Percentiles rank a stretch among this genome's conserved stretches.
Conservation (phyloP, 2,329 filamentous ascomycete species). For the Talaromyces piceae region DNA sequence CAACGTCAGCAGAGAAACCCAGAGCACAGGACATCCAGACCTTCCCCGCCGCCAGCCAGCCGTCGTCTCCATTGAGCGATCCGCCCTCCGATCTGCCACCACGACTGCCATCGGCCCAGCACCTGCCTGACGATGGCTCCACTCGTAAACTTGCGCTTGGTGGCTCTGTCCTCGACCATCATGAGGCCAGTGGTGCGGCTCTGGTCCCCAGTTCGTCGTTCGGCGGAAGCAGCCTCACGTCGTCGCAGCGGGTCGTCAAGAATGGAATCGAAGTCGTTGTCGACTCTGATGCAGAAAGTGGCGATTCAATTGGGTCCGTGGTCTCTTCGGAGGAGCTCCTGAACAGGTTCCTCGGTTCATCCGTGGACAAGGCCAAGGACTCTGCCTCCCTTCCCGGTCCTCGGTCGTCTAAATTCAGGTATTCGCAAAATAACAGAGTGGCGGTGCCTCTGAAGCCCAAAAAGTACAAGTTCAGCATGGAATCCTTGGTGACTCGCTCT, state of each 20-base stretch:
- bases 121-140: conserved; percentile 14
- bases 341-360: conserved; percentile 17
- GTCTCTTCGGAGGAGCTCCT: conserved; percentile 50
- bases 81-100: conserved; percentile 17
- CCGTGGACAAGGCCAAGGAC: conserved; percentile 12
- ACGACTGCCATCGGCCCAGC: conserved; percentile 13
- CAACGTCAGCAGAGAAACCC: too few relatives aligned
- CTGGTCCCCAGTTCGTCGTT: conserved; percentile 13
- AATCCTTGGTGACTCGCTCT: conserved; percentile 54
- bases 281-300: conserved; percentile 65
- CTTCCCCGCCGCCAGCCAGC: conserved; percentile 14
- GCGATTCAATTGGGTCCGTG: conserved; percentile 49
- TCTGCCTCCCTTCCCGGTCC: conserved; percentile 5
- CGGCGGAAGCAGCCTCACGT: conserved; percentile 18
- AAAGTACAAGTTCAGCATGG: conserved; percentile 57
- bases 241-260: conserved; percentile 49
- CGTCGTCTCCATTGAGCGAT: conserved; percentile 20
- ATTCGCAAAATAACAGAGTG: conserved; percentile 11
- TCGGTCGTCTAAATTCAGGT: conserved; percentile 10
- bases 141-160: conserved; percentile 15
- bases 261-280: conserved; percentile 49
- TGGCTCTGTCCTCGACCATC: conserved; percentile 3
- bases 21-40: background rate
- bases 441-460: conserved; percentile 24
- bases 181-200: conserved; percentile 14